Evolutionary conservation across 2,329 filamentous ascomycete genomes (phyloP), one percentile per base, ranked within the genome.

Genomic region (Arthroderma sp.): DNA sequence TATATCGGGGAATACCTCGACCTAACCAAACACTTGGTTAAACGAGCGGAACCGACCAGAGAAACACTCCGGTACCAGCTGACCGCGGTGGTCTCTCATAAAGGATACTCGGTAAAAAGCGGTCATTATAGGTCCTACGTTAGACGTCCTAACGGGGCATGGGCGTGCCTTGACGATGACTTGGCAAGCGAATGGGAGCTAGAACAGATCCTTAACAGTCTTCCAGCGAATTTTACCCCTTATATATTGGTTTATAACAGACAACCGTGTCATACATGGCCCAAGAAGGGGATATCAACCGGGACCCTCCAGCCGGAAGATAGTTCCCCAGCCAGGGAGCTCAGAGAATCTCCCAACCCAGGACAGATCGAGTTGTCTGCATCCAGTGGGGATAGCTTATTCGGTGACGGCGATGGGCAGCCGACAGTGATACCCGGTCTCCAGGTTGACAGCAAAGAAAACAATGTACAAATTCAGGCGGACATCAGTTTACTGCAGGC

Each of bases 91-190:
- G 38, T 47, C 4, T 39, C 36, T 6, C 50, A 52, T 28, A 11
- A 29, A 10, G 47, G 48, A 4, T 31, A 10, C 7, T n/a, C 4
- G 5, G 36, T 45, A 8, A 15, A 30, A 4, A 11, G n/a, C 3
- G 49, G 47, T n/a, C 50, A 49, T 30, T 49, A 51, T 36, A 30
- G 44, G 3, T 37, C 49, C 6, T 43, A 41, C 33, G 45, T 44
- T 10, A 47, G 43, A 36, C 27, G 44, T 1, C 49, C 50, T n/a
- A 43, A 10, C 10, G 41, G 44, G 7, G 7, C 15, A 32, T 52
- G 50, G 50, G 27, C 37, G 11, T 28, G 29, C 27, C 31, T 52
- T 6, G 37, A 51, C 31, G 40, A 45, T 4, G 32, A 36, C 2
- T 29, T 39, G 6, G 22, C 27, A n/a, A 15, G 29, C 7, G 10